phyloP scores from a whole-genome alignment of 1,139 yeast genomes.

The Hemisphaericaspora lyxosophila region DNA sequence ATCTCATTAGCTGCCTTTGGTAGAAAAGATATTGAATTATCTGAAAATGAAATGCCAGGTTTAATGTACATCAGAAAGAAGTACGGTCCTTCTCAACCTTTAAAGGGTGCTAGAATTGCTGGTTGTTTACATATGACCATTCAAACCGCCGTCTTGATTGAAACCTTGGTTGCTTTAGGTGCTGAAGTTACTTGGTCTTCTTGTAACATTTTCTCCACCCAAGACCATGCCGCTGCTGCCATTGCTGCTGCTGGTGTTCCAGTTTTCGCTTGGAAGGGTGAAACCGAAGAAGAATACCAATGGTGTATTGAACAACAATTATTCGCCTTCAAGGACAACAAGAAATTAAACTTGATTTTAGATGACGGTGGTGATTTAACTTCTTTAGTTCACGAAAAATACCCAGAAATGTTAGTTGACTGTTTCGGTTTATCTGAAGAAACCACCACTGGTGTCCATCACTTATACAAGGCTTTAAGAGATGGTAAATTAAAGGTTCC shows the following conservation, averaged over 20 bases:
- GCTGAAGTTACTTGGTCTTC: slow-evolving; percentile 99
- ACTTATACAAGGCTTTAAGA: slow-evolving; percentile 93
- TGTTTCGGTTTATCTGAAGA: slow-evolving; percentile 98
- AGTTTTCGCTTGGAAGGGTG: slow-evolving; percentile 99
- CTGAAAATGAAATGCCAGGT: slow-evolving; percentile 99
- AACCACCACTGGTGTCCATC: slow-evolving; percentile 99
- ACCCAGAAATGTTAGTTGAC: slow-evolving; percentile 95
- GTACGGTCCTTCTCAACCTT: slow-evolving; percentile 91
- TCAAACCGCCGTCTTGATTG: slow-evolving; percentile 98
- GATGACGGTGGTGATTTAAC: slow-evolving; percentile 99
- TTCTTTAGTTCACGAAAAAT: slow-evolving; percentile 92
- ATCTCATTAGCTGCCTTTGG: slow-evolving; percentile 99
- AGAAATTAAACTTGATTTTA: slow-evolving; percentile 94
- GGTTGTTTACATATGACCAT: slow-evolving; percentile 99
- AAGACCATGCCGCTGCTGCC: slow-evolving; percentile 99
- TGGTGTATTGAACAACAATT: slow-evolving; percentile 99
- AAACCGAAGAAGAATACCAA: slow-evolving; percentile 98
- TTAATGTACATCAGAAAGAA: slow-evolving; percentile 95
- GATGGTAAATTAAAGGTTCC: slow-evolving; percentile 94
- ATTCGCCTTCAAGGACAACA: slow-evolving; percentile 95
- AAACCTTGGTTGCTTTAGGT: slow-evolving; percentile 95
- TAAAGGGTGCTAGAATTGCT: slow-evolving; percentile 98
- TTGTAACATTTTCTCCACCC: slow-evolving; percentile 99
- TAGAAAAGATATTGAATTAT: slow-evolving; percentile 98
- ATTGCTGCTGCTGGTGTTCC: slow-evolving; percentile 99